Percentiles rank a stretch among this genome's conserved stretches.
These are phyloP conservation scores for Raphidocelis subcapitata DNA, from an alignment of 139 green algal species.

Conservation along the genomic window DNA sequence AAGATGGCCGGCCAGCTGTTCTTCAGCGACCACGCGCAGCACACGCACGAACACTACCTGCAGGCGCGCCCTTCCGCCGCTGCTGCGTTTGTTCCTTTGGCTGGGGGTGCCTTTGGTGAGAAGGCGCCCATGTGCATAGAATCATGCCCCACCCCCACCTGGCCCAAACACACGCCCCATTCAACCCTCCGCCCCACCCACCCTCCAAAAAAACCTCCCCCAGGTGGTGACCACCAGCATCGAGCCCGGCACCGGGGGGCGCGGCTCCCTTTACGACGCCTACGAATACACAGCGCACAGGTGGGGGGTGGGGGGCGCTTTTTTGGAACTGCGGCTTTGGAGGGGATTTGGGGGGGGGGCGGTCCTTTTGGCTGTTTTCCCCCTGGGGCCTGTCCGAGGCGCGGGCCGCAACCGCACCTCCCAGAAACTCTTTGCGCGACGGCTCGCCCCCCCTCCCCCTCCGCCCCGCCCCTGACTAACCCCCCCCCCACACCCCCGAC, in stretches of 20 bases:
- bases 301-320: no score
- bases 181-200: not conserved
- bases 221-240: conserved; percentile 86
- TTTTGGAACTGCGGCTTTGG: no score
- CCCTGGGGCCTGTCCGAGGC: no score
- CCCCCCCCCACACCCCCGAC: no score
- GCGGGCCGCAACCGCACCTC: no score
- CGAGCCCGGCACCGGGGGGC: conserved; percentile 42
- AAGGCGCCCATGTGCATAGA: no score
- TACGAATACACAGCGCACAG: conserved; percentile 94
- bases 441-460: no score
- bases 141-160: not conserved
- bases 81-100: not conserved
- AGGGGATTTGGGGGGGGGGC: no score
- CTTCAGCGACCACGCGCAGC: conserved; percentile 51
- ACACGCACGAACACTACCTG: conserved; percentile 91
- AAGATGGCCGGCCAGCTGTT: conserved; percentile 78
- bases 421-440: no score
- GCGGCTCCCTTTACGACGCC: conserved; percentile 61
- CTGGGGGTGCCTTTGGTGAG: no score
- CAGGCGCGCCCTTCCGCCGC: conserved; percentile 39
- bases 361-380: no score
- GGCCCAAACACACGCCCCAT: not conserved
- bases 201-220: not conserved
- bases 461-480: no score